Evolutionary conservation across 192 early-diverging fungal genomes (phyloP).

Genomic region (Coemansia sp.): DNA sequence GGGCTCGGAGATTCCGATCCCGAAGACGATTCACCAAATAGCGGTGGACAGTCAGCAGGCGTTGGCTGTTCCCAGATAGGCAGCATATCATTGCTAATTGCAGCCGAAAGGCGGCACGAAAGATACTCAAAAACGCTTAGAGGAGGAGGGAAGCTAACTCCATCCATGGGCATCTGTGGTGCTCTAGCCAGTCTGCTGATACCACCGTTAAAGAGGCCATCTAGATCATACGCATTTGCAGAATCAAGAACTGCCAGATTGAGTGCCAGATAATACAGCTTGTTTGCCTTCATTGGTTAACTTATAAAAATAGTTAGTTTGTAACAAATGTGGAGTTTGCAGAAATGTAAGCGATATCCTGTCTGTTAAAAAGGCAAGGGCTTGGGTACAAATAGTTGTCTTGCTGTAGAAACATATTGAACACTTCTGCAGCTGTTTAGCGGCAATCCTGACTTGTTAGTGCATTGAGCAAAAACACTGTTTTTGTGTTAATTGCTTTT

Average conservation of each 20-base stretch:
- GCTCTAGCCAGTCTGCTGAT: not conserved
- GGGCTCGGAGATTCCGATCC: not conserved
- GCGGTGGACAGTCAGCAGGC: conserved; percentile 1
- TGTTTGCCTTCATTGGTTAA: conserved; percentile 27
- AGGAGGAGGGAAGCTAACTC: conserved; percentile 5
- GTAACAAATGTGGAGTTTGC: not conserved
- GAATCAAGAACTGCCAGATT: conserved; percentile 20
- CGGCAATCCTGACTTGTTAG: conserved; percentile 3
- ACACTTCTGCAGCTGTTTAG: not conserved
- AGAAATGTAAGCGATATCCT: not conserved
- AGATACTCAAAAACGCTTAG: conserved; percentile 23
- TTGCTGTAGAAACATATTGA: not conserved
- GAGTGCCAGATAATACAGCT: conserved; percentile 18
- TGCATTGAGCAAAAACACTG: not conserved
- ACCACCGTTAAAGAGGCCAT: not conserved
- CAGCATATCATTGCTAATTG: conserved; percentile 8
- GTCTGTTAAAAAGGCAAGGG: not conserved
- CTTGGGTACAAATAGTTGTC: not conserved
- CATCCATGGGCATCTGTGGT: conserved; percentile 1
- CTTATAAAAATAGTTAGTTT: not conserved
- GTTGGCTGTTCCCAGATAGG: conserved; percentile 7
- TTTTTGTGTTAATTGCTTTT: not conserved
- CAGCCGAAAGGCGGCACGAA: conserved; percentile 7
- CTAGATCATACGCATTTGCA: not conserved
- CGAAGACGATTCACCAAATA: not conserved